Evolutionary conservation across 2,329 filamentous ascomycete genomes (phyloP), one percentile per base, ranked within the genome.

Genomic region (Fusarium sp.): DNA sequence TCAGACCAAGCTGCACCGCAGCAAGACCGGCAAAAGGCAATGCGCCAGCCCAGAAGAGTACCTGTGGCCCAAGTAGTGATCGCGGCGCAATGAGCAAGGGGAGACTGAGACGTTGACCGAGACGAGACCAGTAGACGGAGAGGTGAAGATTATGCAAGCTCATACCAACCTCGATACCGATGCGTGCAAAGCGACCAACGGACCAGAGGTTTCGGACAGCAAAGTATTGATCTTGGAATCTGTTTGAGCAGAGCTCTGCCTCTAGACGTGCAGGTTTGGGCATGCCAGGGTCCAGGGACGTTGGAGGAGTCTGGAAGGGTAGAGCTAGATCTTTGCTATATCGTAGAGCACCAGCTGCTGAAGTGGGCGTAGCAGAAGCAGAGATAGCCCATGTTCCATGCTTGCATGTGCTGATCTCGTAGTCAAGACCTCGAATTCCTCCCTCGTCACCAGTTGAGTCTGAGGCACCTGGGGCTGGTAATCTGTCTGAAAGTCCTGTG

Each of bases 81-180:
- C 71, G 72, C 24, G 78, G 75, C 9, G 81, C 78, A 34, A 84
- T 71, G 30, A 84, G 71, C 27, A 86, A 67, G 3, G 84, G 84
- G 27, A 86, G 52, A 61, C 78, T 80, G 68, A 86, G 73, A 18
- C 82, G 79, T 70, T 84, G 83, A 27, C 79, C 79, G 27, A 83
- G 79, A 2, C 82, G 80, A 3, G 83, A 83, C 82, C 82, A 84
- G 76, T 85, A 84, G 3, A 84, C 73, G 12, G 83, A 84, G 46
- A 85, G 61, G 60, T 84, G 80, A n/a, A 85, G 67, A 58, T 78
- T 81, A 65, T 78, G 78, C 4, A 77, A 75, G 53, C 80, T 81
- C 37, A 85, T 69, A 18, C 81, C 82, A 14, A 85, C 66, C 60
- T 86, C 84, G 34, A 86, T 74, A 13, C 84, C 84, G 18, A 83